Evolutionary conservation across 2,329 filamentous ascomycete species (phyloP).

Genomic region (Chaetomium olivaceum): DNA sequence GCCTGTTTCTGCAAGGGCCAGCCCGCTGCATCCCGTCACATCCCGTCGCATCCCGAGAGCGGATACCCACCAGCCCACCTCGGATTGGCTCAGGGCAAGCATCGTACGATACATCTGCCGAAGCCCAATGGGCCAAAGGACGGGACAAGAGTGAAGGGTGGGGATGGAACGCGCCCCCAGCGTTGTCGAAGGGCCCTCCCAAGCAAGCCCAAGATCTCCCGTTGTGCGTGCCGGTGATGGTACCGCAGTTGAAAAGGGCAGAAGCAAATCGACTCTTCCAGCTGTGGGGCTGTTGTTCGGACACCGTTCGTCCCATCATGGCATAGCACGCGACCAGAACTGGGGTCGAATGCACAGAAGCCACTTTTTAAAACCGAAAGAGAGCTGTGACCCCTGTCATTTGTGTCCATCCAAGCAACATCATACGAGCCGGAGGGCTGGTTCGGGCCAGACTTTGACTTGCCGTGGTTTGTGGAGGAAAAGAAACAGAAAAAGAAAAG

Average conservation of each 20-base stretch:
- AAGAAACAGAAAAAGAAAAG: neutral
- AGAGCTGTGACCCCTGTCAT: neutral
- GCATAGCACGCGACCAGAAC: neutral
- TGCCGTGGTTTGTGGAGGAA: conserved; percentile 5
- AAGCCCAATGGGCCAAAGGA: neutral
- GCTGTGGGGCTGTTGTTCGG: too few species aligned
- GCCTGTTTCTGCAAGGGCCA: neutral
- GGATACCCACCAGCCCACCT: neutral
- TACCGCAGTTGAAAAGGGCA: neutral
- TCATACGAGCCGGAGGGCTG: neutral
- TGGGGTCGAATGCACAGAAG: neutral
- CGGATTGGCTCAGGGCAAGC: neutral
- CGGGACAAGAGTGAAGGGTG: neutral
- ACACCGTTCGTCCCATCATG: too few species aligned
- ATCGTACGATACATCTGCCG: neutral
- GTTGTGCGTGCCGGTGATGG: neutral
- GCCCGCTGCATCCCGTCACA: neutral
- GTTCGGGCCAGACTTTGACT: conserved; percentile 15
- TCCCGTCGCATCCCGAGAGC: neutral
- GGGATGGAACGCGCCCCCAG: neutral
- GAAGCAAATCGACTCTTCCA: neutral
- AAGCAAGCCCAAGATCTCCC: neutral
- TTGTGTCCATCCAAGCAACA: neutral
- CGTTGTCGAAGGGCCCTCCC: neutral
- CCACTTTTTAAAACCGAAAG: too few species aligned